Percentiles rank a stretch among this genome's conserved stretches.
Conservation (phyloP, 2,329 filamentous ascomycete species). For the Arachnomyces sp. region DNA sequence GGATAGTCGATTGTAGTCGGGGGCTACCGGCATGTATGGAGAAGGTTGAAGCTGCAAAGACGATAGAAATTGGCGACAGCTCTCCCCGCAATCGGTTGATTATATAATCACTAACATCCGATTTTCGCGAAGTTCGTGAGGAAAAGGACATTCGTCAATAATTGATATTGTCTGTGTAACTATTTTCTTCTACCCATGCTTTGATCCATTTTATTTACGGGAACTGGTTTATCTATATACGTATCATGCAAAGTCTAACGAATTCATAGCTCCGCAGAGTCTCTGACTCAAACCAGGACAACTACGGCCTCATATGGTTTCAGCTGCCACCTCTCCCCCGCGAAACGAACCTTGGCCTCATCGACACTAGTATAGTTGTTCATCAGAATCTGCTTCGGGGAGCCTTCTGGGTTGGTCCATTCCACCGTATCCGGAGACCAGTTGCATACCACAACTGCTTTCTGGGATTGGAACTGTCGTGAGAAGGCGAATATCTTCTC, state of each 20-base stretch:
- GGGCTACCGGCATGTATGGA: not conserved
- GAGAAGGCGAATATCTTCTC: constrained; percentile 40
- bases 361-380: constrained; percentile 17
- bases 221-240: too few relatives aligned
- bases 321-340: constrained; percentile 26
- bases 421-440: constrained; percentile 36
- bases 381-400: constrained; percentile 14
- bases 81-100: too few relatives aligned
- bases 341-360: constrained; percentile 13
- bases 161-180: too few relatives aligned
- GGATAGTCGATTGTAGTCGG: constrained; percentile 9
- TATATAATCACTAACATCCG: too few relatives aligned
- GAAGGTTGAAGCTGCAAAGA: too few relatives aligned
- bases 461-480: constrained; percentile 26
- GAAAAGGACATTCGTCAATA: too few relatives aligned
- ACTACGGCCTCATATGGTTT: constrained; percentile 12
- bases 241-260: too few relatives aligned
- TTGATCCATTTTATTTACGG: too few relatives aligned
- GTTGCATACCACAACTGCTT: constrained; percentile 38
- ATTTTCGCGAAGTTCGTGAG: too few relatives aligned
- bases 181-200: too few relatives aligned
- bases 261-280: not conserved
- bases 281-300: constrained; percentile 3
- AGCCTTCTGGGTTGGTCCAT: constrained; percentile 21
- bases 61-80: too few relatives aligned